Percentiles rank a stretch among this genome's conserved stretches.
Evolutionary conservation across 805 yeast genomes (phyloP).

Genomic region (Monosporozyma aerobia): DNA sequence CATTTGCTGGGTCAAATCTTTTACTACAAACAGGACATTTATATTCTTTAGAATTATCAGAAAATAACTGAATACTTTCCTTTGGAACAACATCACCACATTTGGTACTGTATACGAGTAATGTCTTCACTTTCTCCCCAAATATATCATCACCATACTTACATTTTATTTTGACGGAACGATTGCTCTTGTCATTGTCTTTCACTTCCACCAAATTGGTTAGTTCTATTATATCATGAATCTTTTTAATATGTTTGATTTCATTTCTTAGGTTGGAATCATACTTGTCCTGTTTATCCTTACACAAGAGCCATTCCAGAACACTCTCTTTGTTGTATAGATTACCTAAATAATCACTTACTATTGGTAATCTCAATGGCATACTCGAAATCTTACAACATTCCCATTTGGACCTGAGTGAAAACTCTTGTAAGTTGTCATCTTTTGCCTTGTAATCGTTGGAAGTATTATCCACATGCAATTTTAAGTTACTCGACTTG

Average conservation of each 20-base stretch:
- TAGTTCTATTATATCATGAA: constrained; percentile 39
- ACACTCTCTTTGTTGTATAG: constrained; percentile 57
- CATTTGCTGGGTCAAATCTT: constrained; percentile 9
- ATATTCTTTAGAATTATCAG: constrained; percentile 2
- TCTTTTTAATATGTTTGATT: constrained; percentile 29
- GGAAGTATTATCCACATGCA: constrained; percentile 22
- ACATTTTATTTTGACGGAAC: constrained; percentile 7
- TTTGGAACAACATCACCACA: constrained; percentile 38
- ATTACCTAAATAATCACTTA: constrained; percentile 60
- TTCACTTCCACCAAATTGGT: constrained; percentile 23
- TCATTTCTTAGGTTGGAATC: constrained; percentile 18
- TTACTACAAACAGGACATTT: constrained; percentile 38
- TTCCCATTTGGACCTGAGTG: constrained; percentile 31
- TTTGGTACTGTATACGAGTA: constrained; percentile 37
- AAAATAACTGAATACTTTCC: constrained; percentile 24
- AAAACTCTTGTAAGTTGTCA: constrained; percentile 15
- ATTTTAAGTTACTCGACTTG: constrained; percentile 38
- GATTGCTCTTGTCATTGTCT: background rate
- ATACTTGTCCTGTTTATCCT: constrained; percentile 16
- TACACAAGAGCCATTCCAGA: constrained; percentile 43
- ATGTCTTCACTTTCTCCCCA: constrained; percentile 27
- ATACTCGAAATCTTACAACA: constrained; percentile 40
- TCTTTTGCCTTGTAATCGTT: constrained; percentile 12
- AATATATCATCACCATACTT: constrained; percentile 26
- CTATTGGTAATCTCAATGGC: constrained; percentile 42